Base-by-base conservation (phyloP, 352 stramenopile species). In the Globisporangium barbulae region DNA sequence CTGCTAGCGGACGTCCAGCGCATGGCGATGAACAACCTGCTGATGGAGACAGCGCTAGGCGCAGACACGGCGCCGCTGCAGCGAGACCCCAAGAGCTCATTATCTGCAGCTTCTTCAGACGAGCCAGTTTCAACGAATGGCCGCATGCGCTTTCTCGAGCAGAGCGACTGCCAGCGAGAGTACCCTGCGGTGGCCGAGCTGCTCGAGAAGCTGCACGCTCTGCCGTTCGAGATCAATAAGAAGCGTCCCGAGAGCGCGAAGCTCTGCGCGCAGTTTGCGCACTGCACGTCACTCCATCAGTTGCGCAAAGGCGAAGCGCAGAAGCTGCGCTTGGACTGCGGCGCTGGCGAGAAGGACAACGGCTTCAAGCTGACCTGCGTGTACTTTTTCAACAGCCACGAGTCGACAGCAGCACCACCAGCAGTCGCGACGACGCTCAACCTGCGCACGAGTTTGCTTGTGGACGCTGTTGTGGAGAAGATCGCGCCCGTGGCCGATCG, bases 221-320 rank as follows among this genome's bases (percentile, higher is more conserved):
- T 97, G 22, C 83, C 89, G 5, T 91, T 78, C 55, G 87, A 96
- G 60, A 86, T 97, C 68, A 97, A 97, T 61, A 68, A 63, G 21
- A 95, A 94, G 58, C 68, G 71, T 2, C 65, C 71, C 0, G 52
- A 70, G 8, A 66, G 64, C 0, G 69, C 71, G 22, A 71, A 79
- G 22, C 58, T 93, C 15, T 93, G 83, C 63, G 80, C 86, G 1
- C 81, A 88, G 56, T 91, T 93, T 59, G 70, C 81, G 4, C 83
- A 85, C 50, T 87, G 68, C 28, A 90, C 83, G 28, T 76, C 74
- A 9, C 31, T 93, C 2, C 71, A 91, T 2, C 69, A 85, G 9
- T 35, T 93, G 7, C 57, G 71, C 37, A 21, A 53, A 0, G 76
- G 79, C 12, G 72, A 90, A 3, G 21, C 59, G 39, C 86, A 95